Evolutionary conservation across 441 rosid species (phyloP), one percentile per base, ranked within the genome.

Genomic region (Viola pubescens): DNA sequence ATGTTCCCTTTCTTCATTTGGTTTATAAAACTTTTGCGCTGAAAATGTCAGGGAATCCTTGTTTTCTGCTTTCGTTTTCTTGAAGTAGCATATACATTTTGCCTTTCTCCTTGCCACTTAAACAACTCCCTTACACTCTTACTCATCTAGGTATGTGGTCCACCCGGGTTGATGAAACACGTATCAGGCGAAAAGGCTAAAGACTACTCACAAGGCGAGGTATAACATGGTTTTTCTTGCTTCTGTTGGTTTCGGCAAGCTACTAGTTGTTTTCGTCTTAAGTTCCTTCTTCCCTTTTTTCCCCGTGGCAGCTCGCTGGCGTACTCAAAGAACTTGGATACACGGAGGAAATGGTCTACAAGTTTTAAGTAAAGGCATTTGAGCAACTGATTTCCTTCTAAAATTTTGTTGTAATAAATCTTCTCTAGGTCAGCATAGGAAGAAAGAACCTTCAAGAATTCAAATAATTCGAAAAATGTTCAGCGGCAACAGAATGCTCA

Each of bases 81-180:
- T n/a, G 5, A 50, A 56, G 48, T 39, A 60, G 13, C 41, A 19
- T 12, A 12, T 19, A 39, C 39, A 12, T 9, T 12, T 56, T 43
- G 13, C 43, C 16, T 48, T 50, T 16, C 56, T 40, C 46, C 26
- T 8, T 51, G 13, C 3, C 6, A 41, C 26, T 42, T 0, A 43
- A 46, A 46, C 49, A 8, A 12, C 9, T 46, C 49, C 41, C 14
- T 13, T 19, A 60, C 34, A 57, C 37, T 56, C 41, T 54, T 52
- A 16, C 55, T 39, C 48, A 38, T 56, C 65, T 73, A 92, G 98
- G 96, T 92, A n/a, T 92, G 97, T 34, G 98, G 98, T 48, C 98
- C 97, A 48, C 87, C 96, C 59, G 98, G 97, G 65, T 87, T 92
- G 98, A 89, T 89, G 98, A 79, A 87, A 56, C 97, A 89, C 58